Base-by-base conservation (phyloP, 2,329 filamentous ascomycete species). In the Fusarium robinianum region DNA sequence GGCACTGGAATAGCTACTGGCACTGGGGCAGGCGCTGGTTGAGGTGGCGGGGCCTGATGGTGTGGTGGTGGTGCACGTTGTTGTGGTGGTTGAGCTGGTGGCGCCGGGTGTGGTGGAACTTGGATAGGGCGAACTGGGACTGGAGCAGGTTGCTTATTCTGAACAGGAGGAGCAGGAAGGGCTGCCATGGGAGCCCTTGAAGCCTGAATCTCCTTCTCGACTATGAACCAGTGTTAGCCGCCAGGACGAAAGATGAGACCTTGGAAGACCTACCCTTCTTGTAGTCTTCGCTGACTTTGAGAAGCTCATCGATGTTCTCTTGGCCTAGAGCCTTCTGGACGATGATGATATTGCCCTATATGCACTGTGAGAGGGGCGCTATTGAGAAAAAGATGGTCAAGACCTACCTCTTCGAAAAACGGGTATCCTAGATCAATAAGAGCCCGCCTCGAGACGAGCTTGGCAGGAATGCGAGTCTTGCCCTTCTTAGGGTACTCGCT, bases 251-350 rank as follows among this genome's bases (percentile, higher is more conserved):
- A 10, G 14, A 6, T 6, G 2, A 8, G 15, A n/a, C 2, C 5
- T n/a, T 22, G 34, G 14, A 17, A 5, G 9, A 61, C 74, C 62
- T 60, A 80, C 78, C 74, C 62, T 79, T 78, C 63, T 79, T 84
- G 69, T 89, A 90, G 21, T 86, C 83, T 61, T 90, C 87, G 67
- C 89, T 95, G 35, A 90, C 75, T 60, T 83, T 85, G 59, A 96
- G 87, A 30, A 96, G 77, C 61, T 95, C 87, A 58, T 96, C 90
- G 52, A 96, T 96, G 59, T 96, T 90, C 12, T 92, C 83, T 59
- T 95, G 91, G 11, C 89, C 88, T 5, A 97, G 77, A 8, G 92
- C 91, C 63, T 88, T 86, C 57, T 87, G 83, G 22, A 97, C 83
- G 38, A 96, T 80, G 58, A 94, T 83, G 15, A 86, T 87, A 56